Base-by-base conservation (phyloP, 768 basidiomycete species). In the Roridomyces roridus region DNA sequence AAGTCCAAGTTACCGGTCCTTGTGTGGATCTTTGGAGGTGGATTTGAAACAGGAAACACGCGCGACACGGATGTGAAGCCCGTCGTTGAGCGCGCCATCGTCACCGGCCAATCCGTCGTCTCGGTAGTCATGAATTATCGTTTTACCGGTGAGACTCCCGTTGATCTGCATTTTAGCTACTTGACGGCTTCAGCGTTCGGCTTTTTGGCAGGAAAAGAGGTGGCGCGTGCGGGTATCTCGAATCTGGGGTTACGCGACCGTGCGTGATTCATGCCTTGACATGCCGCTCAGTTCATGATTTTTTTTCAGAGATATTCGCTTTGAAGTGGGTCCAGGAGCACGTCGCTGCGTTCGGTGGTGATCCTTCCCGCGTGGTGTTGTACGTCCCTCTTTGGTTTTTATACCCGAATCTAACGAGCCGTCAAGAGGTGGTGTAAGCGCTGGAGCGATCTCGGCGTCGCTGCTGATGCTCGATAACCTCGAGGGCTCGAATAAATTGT, bases 211-310 rank as follows among this genome's bases (percentile, higher is more conserved):
- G 70, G 75, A 21, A 62, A 74, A 43, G 72, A 79, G 58, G 68
- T 75, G n/a, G 70, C 75, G 45, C 70, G 59, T 10, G 77, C 76
- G 18, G 77, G 76, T 5, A 52, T 75, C n/a, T 72, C 72, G 21
- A 85, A 85, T 65, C 66, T 79, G 1, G 83, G 85, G 6, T 63
- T 86, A 11, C 70, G 67, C 53, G 85, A 86, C 63, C 80, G 78
- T 80, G 58, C 62, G 74, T 74, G 11, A 10, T 50, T 31, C 31
- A n/a, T n/a, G n/a, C n/a, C n/a, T 34, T 34, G 4, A 8, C 11
- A n/a, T 34, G 15, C 31, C 31, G n/a, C n/a, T n/a, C 7, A 34
- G 31, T n/a, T 34, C 31, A 34, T 8, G n/a, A n/a, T 34, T 11
- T n/a, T n/a, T n/a, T n/a, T n/a, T 34, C 36, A 55, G 53, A 56